Evolutionary conservation across 345 rosid genomes (phyloP), one percentile per base, ranked within the genome.

Genomic region (Microthlaspi erraticum): DNA sequence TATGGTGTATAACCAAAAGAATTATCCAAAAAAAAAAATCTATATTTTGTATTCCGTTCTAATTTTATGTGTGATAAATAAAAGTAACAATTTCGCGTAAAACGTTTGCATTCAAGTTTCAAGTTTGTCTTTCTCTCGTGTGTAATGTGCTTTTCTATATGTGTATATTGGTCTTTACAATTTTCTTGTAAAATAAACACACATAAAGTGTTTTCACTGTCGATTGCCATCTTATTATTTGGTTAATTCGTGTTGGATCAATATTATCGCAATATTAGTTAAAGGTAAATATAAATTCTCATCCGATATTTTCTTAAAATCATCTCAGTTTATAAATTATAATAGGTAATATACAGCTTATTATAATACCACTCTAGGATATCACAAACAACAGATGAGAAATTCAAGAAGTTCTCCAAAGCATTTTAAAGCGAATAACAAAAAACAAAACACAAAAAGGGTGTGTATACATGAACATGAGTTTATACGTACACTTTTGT

Each of bases 1-100:
- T 23, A 23, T 64, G 18, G 39, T 58, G 45, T 39, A 48, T 49
- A 41, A 57, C 68, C 55, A 49, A 74, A 57, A 51, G 46, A 16
- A 31, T 1, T n/a, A 62, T 62, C 66, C 70, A 8, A 16, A 57
- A 37, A 61, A 32, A 42, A 50, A 4, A 23, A 23, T 56, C 3
- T 23, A 4, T 53, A 32, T 11, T 23, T 64, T 36, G 49, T 64
- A 19, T 46, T 12, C 9, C 5, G 5, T 11, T 56, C 17, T 46
- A 31, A 56, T 42, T 26, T 55, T 55, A 13, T 45, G 18, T 61
- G 62, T 23, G 29, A 31, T 42, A 39, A 66, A 66, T 66, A 45
- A 64, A 36, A 54, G 34, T 52, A 18, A 53, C 43, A 17, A 26
- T 23, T 33, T 32, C 51, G n/a, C n/a, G 32, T 70, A 10, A 48